Conservation (phyloP, 345 rosid genomes). For the Erucastrum elatum region DNA sequence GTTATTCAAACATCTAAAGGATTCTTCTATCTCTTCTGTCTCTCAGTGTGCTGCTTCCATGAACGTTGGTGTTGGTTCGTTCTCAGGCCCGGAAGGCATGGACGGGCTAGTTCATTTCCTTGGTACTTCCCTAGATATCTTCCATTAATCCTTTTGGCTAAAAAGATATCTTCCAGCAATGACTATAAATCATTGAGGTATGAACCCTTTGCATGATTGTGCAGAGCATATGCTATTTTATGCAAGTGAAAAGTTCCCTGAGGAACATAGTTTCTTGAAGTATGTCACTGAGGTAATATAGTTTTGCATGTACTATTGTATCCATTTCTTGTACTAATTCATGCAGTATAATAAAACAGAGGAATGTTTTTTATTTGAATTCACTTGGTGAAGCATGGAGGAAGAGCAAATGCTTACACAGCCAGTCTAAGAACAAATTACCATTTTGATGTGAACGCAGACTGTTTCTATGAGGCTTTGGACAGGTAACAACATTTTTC, state of each 20-base stretch:
- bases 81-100: constrained; percentile 72
- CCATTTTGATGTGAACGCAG: constrained; percentile 65
- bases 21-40: background rate
- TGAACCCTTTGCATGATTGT: background rate
- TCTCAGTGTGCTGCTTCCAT: constrained; percentile 86
- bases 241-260: constrained; percentile 81
- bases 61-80: constrained; percentile 75
- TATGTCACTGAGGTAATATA: constrained; percentile 66
- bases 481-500: constrained; percentile 43
- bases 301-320: background rate
- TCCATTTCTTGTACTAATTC: background rate
- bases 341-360: background rate
- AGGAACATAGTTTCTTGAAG: constrained; percentile 76
- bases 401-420: constrained; percentile 77
- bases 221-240: constrained; percentile 93
- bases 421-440: constrained; percentile 65
- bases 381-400: constrained; percentile 72
- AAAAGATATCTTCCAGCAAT: background rate
- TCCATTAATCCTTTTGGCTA: no score
- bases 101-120: constrained; percentile 97
- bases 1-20: background rate
- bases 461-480: constrained; percentile 79
- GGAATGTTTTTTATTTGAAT: background rate
- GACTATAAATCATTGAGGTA: background rate
- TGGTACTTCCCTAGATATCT: constrained; percentile 43